Evolutionary conservation across 805 yeast genomes (phyloP), one percentile per base, ranked within the genome.

Genomic region (Tetrapisispora phaffii): DNA sequence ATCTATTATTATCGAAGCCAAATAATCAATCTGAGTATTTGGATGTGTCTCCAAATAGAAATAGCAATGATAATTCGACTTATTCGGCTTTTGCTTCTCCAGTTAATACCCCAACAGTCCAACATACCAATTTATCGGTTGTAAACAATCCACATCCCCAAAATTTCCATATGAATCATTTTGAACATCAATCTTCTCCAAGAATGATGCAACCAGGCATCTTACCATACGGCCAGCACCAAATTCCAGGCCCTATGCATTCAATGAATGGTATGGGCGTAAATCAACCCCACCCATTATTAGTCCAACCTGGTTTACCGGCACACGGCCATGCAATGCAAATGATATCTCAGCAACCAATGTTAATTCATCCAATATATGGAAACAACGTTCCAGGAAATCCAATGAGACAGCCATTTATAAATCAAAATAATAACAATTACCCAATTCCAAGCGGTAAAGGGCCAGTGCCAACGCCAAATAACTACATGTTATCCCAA

Each of bases 41-140:
- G 8, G 29, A 41, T 4, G 15, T 13, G n/a, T 41, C 39, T 1
- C 31, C 32, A 3, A 34, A 41, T 34, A 41, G 7, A 34, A 9
- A n/a, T 34, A 20, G n/a, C 21, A 28, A 20, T n/a, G 13, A 15
- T 26, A n/a, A n/a, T 8, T 34, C 37, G 2, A 32, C 19, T 9
- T n/a, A 20, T 12, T 47, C 50, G 1, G 46, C 45, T 42, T 34
- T 47, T 33, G 42, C 49, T 10, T 48, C 54, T 21, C 56, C 56
- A 21, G 44, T 52, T 4, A 50, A 32, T 17, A 50, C 52, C 7
- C 54, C 54, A 17, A 41, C 41, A 10, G 34, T 41, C 34, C 32
- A 34, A 7, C 26, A 41, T 34, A 13, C 35, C 6, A 29, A n/a
- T 24, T 21, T 39, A 39, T 39, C 42, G 3, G 4, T 22, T 16